Percentiles rank a stretch among this genome's conserved stretches.
Conservation (phyloP, 768 basidiomycete species). For the Amanita exitialis region DNA sequence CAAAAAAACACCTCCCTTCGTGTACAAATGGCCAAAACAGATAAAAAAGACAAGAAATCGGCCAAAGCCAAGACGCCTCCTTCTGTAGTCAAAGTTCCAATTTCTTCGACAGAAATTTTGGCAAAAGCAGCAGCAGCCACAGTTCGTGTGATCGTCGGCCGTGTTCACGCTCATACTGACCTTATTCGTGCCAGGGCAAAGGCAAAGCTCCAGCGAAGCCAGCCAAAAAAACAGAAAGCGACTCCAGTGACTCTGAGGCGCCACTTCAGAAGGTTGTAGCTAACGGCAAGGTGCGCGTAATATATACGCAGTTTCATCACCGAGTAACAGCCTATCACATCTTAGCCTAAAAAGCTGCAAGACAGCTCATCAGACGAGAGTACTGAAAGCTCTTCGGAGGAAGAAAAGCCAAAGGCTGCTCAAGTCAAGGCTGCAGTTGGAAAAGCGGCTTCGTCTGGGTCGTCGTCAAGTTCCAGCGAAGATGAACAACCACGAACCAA, state of each 20-base stretch:
- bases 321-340: background rate
- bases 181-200: slow-evolving; percentile 7
- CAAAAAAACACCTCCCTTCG: slow-evolving; percentile 9
- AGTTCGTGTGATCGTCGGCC: slow-evolving; percentile 1
- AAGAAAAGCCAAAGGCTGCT: slow-evolving; percentile 48
- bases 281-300: slow-evolving; percentile 22
- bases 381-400: slow-evolving; percentile 35
- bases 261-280: slow-evolving; percentile 13
- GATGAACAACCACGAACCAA: slow-evolving; percentile 18
- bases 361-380: slow-evolving; percentile 33
- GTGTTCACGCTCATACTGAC: background rate
- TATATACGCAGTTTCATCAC: background rate
- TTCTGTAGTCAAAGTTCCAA: slow-evolving; percentile 14
- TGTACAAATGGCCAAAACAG: slow-evolving; percentile 33
- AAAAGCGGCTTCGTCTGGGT: slow-evolving; percentile 27
- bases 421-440: slow-evolving; percentile 30
- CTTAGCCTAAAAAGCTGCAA: slow-evolving; percentile 9
- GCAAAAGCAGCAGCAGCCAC: slow-evolving; percentile 15
- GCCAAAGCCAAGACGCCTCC: slow-evolving; percentile 18
- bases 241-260: slow-evolving; percentile 21
- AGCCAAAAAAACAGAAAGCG: slow-evolving; percentile 19
- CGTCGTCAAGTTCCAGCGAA: slow-evolving; percentile 18
- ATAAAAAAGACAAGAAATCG: slow-evolving; percentile 37
- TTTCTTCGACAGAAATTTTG: slow-evolving; percentile 15
- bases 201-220: slow-evolving; percentile 8